These are phyloP conservation scores for Talaromyces marneffei DNA, from an alignment of 2,329 filamentous ascomycete species.

Conservation along the genomic window DNA sequence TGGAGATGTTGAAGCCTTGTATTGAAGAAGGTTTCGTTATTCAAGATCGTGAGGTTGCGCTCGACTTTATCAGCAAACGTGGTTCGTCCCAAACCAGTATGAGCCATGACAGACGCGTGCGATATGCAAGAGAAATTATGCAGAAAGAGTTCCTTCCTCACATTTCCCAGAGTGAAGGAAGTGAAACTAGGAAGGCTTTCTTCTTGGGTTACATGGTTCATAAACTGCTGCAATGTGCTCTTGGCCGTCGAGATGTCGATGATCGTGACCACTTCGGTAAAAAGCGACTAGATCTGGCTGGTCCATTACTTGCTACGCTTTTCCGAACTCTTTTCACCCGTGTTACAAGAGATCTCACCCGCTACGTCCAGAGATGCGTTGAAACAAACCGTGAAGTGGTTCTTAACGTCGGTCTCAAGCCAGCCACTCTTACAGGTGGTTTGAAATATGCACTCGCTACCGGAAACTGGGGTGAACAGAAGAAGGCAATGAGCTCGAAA, in stretches of 20 bases:
- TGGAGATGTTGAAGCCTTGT: constrained; percentile 95
- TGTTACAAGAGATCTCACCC: constrained; percentile 83
- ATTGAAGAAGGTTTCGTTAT: constrained; percentile 96
- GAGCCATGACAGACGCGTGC: constrained; percentile 78
- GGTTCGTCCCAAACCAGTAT: constrained; percentile 66
- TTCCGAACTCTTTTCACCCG: constrained; percentile 90
- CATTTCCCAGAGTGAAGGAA: constrained; percentile 90
- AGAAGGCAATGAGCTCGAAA: constrained; percentile 91
- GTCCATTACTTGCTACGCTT: constrained; percentile 88
- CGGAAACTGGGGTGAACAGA: constrained; percentile 99
- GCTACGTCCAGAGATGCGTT: constrained; percentile 86
- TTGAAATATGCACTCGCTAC: constrained; percentile 95
- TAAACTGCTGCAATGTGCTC: constrained; percentile 83
- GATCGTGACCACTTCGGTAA: constrained; percentile 99
- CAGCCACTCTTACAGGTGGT: constrained; percentile 83
- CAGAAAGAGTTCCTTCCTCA: constrained; percentile 96
- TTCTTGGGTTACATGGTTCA: constrained; percentile 99
- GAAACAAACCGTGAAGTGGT: constrained; percentile 87
- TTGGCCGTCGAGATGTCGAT: constrained; percentile 88
- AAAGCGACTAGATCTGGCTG: constrained; percentile 93
- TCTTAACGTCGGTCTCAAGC: constrained; percentile 83
- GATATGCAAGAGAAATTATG: constrained; percentile 87
- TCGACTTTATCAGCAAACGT: constrained; percentile 94
- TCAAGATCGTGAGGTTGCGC: constrained; percentile 86
- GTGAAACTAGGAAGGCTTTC: constrained; percentile 93